A percentile compares a stretch with the other conserved stretches of the same genome.
Conservation (phyloP, 2,329 filamentous ascomycete species). For the Thermomyces lanuginosus region DNA sequence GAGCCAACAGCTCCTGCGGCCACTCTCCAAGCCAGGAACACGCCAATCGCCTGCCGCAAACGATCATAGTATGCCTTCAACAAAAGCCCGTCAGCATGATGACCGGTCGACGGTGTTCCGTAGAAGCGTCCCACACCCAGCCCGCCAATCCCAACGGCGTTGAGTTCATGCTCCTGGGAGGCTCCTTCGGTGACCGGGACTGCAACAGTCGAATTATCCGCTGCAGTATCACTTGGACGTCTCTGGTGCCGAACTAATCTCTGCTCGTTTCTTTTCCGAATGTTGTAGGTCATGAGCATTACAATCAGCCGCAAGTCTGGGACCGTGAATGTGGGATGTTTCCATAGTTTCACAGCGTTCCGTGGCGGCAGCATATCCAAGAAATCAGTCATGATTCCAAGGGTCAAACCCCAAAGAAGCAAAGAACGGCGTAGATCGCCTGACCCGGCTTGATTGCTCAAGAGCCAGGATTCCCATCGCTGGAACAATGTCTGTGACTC, state of each 20-base stretch:
- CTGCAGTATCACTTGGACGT: constrained; percentile 16
- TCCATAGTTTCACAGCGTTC: constrained; percentile 46
- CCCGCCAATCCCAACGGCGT: constrained; percentile 24
- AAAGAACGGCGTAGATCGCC: constrained; percentile 31
- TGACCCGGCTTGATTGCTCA: constrained; percentile 14
- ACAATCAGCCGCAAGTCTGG: constrained; percentile 44
- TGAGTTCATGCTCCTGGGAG: constrained; percentile 13
- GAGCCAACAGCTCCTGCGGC: constrained; percentile 15
- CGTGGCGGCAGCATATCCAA: constrained; percentile 50
- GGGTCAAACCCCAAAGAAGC: constrained; percentile 51
- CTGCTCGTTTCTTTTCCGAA: constrained; percentile 36
- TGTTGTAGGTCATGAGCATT: constrained; percentile 42
- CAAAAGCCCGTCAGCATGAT: constrained; percentile 26
- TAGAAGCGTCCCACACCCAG: constrained; percentile 21
- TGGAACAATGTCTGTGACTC: constrained; percentile 11
- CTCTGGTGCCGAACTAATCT: constrained; percentile 18
- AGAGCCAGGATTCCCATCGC: constrained; percentile 14
- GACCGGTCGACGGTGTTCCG: constrained; percentile 11
- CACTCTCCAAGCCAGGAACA: constrained; percentile 25
- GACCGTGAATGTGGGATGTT: constrained; percentile 51
- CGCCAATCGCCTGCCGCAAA: constrained; percentile 23
- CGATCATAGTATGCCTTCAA: constrained; percentile 29
- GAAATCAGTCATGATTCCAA: constrained; percentile 52
- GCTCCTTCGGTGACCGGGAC: constrained; percentile 11
- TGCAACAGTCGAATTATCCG: constrained; percentile 21